phyloP scores from a whole-genome alignment of 345 rosid species.

The Salix dunnii region DNA sequence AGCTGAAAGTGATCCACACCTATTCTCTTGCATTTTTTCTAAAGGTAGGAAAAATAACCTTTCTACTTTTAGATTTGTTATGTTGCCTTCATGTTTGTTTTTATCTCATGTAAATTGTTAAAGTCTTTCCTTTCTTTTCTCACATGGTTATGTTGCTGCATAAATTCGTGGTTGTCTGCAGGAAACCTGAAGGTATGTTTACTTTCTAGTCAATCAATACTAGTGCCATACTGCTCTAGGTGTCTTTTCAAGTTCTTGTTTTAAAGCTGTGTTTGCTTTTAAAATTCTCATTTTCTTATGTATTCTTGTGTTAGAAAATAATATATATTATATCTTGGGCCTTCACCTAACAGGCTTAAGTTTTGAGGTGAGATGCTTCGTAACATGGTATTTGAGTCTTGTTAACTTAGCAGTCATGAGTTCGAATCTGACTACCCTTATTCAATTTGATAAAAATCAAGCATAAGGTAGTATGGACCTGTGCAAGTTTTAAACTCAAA shows the following conservation, averaged over 20 bases:
- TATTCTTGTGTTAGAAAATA: neutral
- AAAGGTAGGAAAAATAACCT: slow-evolving; percentile 44
- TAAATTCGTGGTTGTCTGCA: slow-evolving; percentile 39
- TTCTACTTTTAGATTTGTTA: slow-evolving; percentile 12
- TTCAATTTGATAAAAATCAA: no score
- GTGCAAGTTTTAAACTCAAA: no score
- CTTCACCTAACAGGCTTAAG: no score
- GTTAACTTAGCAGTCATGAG: no score
- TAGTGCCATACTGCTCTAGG: neutral
- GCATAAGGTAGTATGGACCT: no score
- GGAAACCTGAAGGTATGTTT: slow-evolving; percentile 79
- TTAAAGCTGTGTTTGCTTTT: neutral
- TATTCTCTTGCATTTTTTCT: slow-evolving; percentile 74
- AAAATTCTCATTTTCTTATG: neutral
- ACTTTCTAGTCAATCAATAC: slow-evolving; percentile 13
- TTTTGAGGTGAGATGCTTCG: no score
- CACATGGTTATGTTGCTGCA: slow-evolving; percentile 19
- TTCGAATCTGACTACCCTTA: no score
- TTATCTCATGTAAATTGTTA: slow-evolving; percentile 1
- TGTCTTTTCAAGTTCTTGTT: slow-evolving; percentile 7
- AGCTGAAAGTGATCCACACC: slow-evolving; percentile 89
- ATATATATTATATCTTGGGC: no score
- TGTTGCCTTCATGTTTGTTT: neutral
- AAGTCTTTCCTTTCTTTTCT: slow-evolving; percentile 22
- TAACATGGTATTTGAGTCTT: no score